A percentile compares a stretch with the other conserved stretches of the same genome.
Conservation (phyloP, 176 grass and related monocot genomes). For the Areca catechu region DNA sequence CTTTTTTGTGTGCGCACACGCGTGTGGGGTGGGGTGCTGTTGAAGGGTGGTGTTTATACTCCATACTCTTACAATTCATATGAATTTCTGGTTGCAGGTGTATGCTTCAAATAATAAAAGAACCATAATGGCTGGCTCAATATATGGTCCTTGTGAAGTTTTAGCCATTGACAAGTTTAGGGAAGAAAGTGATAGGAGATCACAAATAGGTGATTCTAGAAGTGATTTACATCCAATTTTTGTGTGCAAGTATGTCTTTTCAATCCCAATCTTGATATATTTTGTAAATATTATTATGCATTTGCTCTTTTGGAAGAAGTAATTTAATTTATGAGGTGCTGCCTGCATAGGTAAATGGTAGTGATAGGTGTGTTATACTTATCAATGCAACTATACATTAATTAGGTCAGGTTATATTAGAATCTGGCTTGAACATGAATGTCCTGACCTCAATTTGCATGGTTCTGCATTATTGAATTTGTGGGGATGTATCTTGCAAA, state of each 20-base stretch:
- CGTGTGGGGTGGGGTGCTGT: too few relatives aligned
- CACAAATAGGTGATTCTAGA: constrained; percentile 3
- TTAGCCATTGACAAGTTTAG: constrained; percentile 6
- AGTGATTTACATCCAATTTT: constrained; percentile 1
- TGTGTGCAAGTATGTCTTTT: constrained; percentile 14
- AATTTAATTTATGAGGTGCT: neutral
- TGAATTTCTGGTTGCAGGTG: constrained; percentile 5
- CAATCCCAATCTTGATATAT: neutral
- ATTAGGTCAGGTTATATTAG: too few relatives aligned
- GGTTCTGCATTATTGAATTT: too few relatives aligned
- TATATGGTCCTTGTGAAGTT: constrained; percentile 12
- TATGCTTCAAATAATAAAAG: constrained; percentile 7
- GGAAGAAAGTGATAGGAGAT: constrained; percentile 9
- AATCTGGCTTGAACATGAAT: too few relatives aligned
- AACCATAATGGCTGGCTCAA: constrained; percentile 6
- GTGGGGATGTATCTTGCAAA: too few relatives aligned
- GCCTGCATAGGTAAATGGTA: too few relatives aligned
- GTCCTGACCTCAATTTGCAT: too few relatives aligned
- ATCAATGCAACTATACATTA: too few relatives aligned
- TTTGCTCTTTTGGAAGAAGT: neutral
- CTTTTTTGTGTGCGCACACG: too few relatives aligned
- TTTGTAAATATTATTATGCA: neutral
- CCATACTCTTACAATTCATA: neutral
- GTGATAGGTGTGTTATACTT: too few relatives aligned
- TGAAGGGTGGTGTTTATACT: neutral